Percentiles rank a stretch among this genome's conserved stretches.
These are phyloP conservation scores for Ascomycota sp. DNA, from an alignment of 2,329 filamentous ascomycete species.

Conservation along the genomic window DNA sequence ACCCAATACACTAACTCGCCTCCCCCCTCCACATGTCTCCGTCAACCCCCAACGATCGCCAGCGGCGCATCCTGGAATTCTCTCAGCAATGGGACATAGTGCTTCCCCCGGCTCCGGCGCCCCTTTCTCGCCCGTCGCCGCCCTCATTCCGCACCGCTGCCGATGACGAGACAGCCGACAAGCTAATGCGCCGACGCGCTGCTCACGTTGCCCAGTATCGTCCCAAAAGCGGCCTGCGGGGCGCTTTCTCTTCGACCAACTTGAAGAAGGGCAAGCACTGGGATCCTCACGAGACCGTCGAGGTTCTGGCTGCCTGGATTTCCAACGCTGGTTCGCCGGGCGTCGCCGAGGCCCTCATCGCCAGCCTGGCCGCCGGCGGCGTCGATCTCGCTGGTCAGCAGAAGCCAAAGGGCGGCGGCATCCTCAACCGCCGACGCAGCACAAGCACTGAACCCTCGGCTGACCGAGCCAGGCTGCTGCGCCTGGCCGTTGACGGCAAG, in stretches of 20 bases:
- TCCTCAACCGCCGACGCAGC: slow-evolving; percentile 27
- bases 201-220: slow-evolving; percentile 13
- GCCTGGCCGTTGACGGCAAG: slow-evolving; percentile 25
- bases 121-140: slow-evolving; percentile 19
- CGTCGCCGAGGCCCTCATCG: slow-evolving; percentile 32
- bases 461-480: slow-evolving; percentile 27
- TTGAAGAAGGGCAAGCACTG: slow-evolving; percentile 25
- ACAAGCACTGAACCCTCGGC: slow-evolving; percentile 22
- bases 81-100: slow-evolving; percentile 27
- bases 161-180: slow-evolving; percentile 31
- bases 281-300: slow-evolving; percentile 30
- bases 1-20: background rate
- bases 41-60: slow-evolving; percentile 15
- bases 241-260: slow-evolving; percentile 15
- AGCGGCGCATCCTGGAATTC: slow-evolving; percentile 25
- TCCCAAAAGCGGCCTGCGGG: slow-evolving; percentile 17
- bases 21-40: slow-evolving; percentile 8
- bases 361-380: slow-evolving; percentile 24
- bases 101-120: slow-evolving; percentile 16
- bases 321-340: slow-evolving; percentile 25
- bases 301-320: slow-evolving; percentile 26
- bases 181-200: slow-evolving; percentile 25
- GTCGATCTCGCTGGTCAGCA: slow-evolving; percentile 26
- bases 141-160: slow-evolving; percentile 21
- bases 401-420: slow-evolving; percentile 22